These are phyloP conservation scores for Polytrichum commune DNA, from an alignment of 225 moss, liverwort and hornwort species.

Conservation along the genomic window DNA sequence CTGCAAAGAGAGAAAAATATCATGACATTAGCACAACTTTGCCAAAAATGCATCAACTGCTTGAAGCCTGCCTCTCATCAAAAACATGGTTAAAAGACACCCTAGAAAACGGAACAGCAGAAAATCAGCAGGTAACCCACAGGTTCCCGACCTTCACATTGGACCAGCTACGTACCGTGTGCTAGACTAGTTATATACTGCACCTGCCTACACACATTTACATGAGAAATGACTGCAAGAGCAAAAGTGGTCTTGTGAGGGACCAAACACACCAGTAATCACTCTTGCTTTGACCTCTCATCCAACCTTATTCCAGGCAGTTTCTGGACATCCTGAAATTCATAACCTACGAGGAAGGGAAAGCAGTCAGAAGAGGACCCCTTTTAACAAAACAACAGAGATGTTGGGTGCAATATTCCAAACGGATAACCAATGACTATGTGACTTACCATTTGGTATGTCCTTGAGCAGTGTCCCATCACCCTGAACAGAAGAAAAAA, in stretches of 20 bases:
- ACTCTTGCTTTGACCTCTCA: background rate
- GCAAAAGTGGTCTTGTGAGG: background rate
- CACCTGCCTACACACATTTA: too few species aligned
- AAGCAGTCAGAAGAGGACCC: background rate
- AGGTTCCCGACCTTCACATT: too few species aligned
- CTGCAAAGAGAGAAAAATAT: constrained; percentile 27
- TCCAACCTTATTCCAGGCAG: background rate
- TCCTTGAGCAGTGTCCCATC: constrained; percentile 72
- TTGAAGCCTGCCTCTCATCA: too few species aligned
- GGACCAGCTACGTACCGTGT: too few species aligned
- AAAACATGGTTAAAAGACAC: too few species aligned
- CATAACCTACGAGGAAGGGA: background rate
- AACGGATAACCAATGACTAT: background rate
- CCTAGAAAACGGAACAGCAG: too few species aligned
- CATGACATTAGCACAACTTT: too few species aligned
- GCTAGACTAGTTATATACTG: too few species aligned
- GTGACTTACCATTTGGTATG: constrained; percentile 75
- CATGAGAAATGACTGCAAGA: too few species aligned
- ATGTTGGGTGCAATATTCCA: background rate
- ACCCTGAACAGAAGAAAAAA: constrained; percentile 41
- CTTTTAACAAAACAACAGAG: background rate
- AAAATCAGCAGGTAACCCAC: too few species aligned
- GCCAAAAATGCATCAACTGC: too few species aligned
- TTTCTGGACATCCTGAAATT: too few species aligned
- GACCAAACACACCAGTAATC: constrained; percentile 1